Evolutionary conservation across 108 stramenopile genomes (phyloP).

Genomic region (Epithemia pelagica): DNA sequence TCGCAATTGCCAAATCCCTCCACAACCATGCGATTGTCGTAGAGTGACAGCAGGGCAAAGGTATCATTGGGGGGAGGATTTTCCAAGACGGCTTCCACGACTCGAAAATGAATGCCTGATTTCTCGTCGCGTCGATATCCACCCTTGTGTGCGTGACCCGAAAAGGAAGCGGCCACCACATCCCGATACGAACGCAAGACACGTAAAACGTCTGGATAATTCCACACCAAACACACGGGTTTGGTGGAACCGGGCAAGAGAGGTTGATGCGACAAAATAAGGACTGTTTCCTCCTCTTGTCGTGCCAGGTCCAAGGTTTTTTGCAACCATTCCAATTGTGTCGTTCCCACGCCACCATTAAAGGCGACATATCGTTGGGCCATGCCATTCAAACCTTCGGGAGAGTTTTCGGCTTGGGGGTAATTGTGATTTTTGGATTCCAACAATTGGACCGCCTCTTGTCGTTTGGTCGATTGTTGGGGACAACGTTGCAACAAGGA

Average conservation of each 20-base stretch:
- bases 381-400: constrained; percentile 53
- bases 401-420: constrained; percentile 59
- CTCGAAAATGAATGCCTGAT: constrained; percentile 80
- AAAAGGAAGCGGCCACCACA: constrained; percentile 60
- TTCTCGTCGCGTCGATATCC: constrained; percentile 62
- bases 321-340: constrained; percentile 69
- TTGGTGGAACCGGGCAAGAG: constrained; percentile 57
- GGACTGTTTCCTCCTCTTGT: constrained; percentile 38
- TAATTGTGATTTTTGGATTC: constrained; percentile 62
- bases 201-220: constrained; percentile 58
- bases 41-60: constrained; percentile 67
- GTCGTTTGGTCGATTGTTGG: constrained; percentile 35
- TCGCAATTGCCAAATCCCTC: constrained; percentile 63
- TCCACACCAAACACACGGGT: constrained; percentile 70
- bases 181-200: constrained; percentile 49
- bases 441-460: constrained; percentile 47
- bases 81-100: constrained; percentile 73
- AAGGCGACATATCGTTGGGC: constrained; percentile 76
- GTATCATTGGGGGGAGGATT: constrained; percentile 50
- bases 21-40: constrained; percentile 48
- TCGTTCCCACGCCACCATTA: constrained; percentile 61
- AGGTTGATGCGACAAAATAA: constrained; percentile 72
- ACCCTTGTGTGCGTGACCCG: constrained; percentile 81
- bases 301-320: constrained; percentile 36
- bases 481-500: constrained; percentile 50